Evolutionary conservation across 176 grass and related monocot species (phyloP).

Genomic region (Tillandsia leiboldiana): DNA sequence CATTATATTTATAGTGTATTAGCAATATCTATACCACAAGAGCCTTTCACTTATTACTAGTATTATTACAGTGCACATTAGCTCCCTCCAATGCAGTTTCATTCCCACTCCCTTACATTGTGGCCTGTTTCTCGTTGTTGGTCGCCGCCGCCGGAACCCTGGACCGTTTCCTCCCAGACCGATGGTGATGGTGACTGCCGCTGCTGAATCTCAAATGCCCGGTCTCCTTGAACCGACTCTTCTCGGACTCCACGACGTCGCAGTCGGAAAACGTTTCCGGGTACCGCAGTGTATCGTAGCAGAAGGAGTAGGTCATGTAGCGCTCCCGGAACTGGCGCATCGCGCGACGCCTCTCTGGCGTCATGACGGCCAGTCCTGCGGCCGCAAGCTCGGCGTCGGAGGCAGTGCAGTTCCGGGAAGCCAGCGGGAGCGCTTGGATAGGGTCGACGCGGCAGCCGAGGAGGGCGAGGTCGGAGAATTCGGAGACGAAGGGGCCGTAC

Average conservation of each 20-base stretch:
- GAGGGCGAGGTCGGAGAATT: constrained; percentile 66
- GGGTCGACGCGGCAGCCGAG: constrained; percentile 53
- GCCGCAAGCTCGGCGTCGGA: constrained; percentile 16
- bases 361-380: constrained; percentile 49
- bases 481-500: constrained; percentile 61
- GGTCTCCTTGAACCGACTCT: constrained; percentile 38
- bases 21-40: too few relatives aligned
- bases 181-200: neutral
- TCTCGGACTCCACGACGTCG: constrained; percentile 58
- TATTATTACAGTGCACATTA: too few relatives aligned
- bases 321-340: constrained; percentile 60
- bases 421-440: constrained; percentile 21
- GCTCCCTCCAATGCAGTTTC: too few relatives aligned
- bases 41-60: too few relatives aligned
- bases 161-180: constrained; percentile 1
- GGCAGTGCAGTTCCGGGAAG: constrained; percentile 11
- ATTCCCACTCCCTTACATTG: neutral
- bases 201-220: constrained; percentile 38
- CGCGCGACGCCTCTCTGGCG: constrained; percentile 43
- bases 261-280: constrained; percentile 48
- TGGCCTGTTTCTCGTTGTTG: neutral
- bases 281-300: constrained; percentile 64
- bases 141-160: neutral
- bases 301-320: constrained; percentile 80
- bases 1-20: too few relatives aligned